Evolutionary conservation across 2,329 filamentous ascomycete genomes (phyloP).

Genomic region (Xylariaceae sp.): DNA sequence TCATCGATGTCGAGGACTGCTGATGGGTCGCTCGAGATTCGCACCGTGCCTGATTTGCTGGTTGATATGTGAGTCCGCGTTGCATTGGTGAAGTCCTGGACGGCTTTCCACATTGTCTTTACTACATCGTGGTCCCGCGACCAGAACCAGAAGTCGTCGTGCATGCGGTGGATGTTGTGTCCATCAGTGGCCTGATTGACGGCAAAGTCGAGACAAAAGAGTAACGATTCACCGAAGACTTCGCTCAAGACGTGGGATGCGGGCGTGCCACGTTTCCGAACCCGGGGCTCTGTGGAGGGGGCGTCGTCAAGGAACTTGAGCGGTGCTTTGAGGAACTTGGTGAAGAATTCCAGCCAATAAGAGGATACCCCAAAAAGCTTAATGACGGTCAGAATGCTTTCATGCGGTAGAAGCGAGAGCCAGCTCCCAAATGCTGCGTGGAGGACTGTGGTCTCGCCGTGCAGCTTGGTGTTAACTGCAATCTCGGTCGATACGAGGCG

Average conservation of each 20-base stretch:
- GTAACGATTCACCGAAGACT: conserved; percentile 54
- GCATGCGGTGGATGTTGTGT: conserved; percentile 54
- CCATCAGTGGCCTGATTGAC: conserved; percentile 56
- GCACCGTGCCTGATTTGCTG: conserved; percentile 46
- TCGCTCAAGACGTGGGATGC: conserved; percentile 57
- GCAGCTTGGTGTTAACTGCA: conserved; percentile 40
- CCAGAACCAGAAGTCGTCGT: conserved; percentile 68
- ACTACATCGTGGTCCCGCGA: conserved; percentile 47
- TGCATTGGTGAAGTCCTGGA: conserved; percentile 50
- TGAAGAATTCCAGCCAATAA: conserved; percentile 57
- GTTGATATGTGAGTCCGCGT: conserved; percentile 56
- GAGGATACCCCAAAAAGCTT: conserved; percentile 56
- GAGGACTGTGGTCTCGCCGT: conserved; percentile 43
- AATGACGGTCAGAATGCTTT: conserved; percentile 54
- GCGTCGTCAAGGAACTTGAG: conserved; percentile 55
- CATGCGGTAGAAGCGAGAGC: conserved; percentile 46
- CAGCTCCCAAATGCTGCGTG: conserved; percentile 45
- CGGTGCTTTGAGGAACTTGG: conserved; percentile 54
- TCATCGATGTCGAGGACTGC: conserved; percentile 23
- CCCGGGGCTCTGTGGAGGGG: conserved; percentile 37
- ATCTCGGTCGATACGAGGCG: conserved; percentile 46
- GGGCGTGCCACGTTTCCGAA: conserved; percentile 54
- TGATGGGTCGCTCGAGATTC: conserved; percentile 31
- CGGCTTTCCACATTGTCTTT: conserved; percentile 55
- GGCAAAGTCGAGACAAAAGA: conserved; percentile 64